Percentiles rank a stretch among this genome's conserved stretches.
phyloP scores from a whole-genome alignment of 345 rosid species.

The Carallia brachiata region DNA sequence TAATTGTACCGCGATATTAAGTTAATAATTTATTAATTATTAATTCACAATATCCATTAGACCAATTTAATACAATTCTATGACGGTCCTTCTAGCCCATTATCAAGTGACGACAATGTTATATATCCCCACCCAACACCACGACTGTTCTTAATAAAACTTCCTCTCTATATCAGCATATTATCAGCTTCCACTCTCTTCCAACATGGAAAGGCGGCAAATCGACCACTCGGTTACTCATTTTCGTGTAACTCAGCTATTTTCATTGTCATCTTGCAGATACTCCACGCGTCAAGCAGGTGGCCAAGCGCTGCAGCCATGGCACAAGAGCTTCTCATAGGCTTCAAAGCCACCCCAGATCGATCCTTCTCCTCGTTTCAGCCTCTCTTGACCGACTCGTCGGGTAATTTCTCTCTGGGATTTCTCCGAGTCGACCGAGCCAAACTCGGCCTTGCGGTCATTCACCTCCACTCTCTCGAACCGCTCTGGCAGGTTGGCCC shows the following conservation, averaged over 20 bases:
- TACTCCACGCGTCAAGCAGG: neutral
- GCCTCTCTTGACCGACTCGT: constrained; percentile 58
- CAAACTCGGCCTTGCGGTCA: constrained; percentile 55
- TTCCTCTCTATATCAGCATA: neutral
- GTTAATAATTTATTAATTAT: no score
- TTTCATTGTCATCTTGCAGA: neutral
- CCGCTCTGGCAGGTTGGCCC: constrained; percentile 64
- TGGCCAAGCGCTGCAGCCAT: constrained; percentile 12
- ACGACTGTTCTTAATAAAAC: neutral
- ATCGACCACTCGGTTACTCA: neutral
- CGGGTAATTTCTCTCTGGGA: constrained; percentile 70
- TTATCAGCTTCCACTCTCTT: neutral
- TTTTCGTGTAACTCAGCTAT: constrained; percentile 2
- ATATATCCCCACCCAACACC: neutral
- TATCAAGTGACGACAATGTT: neutral
- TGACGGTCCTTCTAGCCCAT: neutral
- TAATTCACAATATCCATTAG: no score
- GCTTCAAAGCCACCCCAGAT: constrained; percentile 59
- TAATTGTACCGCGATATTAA: no score
- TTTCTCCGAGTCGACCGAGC: constrained; percentile 61
- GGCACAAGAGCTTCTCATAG: constrained; percentile 44
- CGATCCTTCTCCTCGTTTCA: constrained; percentile 52
- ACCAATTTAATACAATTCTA: no score
- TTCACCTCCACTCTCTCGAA: constrained; percentile 55
- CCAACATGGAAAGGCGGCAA: constrained; percentile 1